Evolutionary conservation across 371 early-diverging fungal genomes (phyloP), one percentile per base, ranked within the genome.

Genomic region (Syncephalastrum monosporum): DNA sequence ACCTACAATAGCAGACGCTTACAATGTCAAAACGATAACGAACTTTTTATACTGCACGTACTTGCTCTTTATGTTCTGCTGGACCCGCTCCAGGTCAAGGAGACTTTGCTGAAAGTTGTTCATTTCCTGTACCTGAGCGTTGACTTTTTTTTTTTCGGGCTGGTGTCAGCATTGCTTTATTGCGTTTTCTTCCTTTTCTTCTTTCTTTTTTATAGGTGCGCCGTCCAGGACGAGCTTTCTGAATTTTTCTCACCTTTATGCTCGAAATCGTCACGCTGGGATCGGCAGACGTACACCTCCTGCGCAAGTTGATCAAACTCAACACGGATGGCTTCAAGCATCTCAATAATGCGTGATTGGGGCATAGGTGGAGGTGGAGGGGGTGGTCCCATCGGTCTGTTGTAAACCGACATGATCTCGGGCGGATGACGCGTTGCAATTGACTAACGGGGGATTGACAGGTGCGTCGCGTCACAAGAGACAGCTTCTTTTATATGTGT

Each of bases 211-310:
- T 21, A 21, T 21, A 21, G 21, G 21, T 21, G 38, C 12, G 27
- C 10, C 38, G 8, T 33, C 38, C 38, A 21, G 5, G 7, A 42
- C 4, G 8, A 13, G 19, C 12, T 16, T 21, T 27, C 1, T 53
- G 1, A 16, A 16, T 27, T 29, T 29, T 29, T 23, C 85, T 67
- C 82, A 90, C 91, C 77, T 69, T 91, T 87, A 60, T 89, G 89
- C 65, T 93, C 95, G 62, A 84, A 83, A 53, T 95, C 95, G 63
- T 93, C 93, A 27, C 91, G 75, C 64, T 91, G 90, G 41, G 79
- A 74, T 65, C 86, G 86, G 73, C 67, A 83, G 24, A 82, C 64
- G 46, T 79, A 71, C 10, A 82, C 76, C 61, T 95, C 95, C 62
- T 92, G 89, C 41, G 75, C 78, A 27, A 89, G 68, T 52, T 64